phyloP scores from a whole-genome alignment of 495 filamentous ascomycete genomes.

The Podospora pseudopauciseta region DNA sequence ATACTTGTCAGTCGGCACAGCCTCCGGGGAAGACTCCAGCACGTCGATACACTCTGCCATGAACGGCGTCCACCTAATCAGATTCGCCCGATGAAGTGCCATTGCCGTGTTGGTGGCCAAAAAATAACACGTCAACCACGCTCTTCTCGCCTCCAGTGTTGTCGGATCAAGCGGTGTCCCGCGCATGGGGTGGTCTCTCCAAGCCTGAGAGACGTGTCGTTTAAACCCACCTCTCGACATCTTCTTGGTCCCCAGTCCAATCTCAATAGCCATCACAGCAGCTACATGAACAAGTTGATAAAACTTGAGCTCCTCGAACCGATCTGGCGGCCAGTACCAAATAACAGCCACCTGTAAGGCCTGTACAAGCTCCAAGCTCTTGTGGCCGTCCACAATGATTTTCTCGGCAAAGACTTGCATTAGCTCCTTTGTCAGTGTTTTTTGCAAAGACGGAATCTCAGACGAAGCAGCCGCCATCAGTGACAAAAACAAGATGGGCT shows the following conservation, averaged over 20 bases:
- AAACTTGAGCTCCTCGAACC: conserved; percentile 84
- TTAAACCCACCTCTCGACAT: conserved; percentile 35
- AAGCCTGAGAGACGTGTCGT: conserved; percentile 38
- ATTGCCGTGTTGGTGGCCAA: conserved; percentile 67
- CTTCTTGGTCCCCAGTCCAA: conserved; percentile 66
- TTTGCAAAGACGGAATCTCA: conserved; percentile 57
- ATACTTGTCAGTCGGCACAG: conserved; percentile 65
- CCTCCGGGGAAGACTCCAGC: conserved; percentile 66
- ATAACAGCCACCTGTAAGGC: conserved; percentile 65
- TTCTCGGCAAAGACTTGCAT: conserved; percentile 70
- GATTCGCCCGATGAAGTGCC: conserved; percentile 73
- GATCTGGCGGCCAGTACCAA: conserved; percentile 82
- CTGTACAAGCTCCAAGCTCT: conserved; percentile 83
- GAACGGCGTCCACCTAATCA: conserved; percentile 77
- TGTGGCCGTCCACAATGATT: conserved; percentile 71
- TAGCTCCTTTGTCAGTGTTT: conserved; percentile 61
- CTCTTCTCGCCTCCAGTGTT: conserved; percentile 67
- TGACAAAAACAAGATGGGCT: conserved; percentile 77
- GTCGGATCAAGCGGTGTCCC: conserved; percentile 56
- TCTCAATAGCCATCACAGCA: conserved; percentile 80
- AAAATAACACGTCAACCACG: conserved; percentile 83
- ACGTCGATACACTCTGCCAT: conserved; percentile 80
- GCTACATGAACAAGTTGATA: conserved; percentile 85
- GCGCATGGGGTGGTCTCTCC: conserved; percentile 48
- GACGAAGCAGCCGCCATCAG: conserved; percentile 68